Evolutionary conservation across 2,329 filamentous ascomycete species (phyloP).

Genomic region (Seiridium unicorne): DNA sequence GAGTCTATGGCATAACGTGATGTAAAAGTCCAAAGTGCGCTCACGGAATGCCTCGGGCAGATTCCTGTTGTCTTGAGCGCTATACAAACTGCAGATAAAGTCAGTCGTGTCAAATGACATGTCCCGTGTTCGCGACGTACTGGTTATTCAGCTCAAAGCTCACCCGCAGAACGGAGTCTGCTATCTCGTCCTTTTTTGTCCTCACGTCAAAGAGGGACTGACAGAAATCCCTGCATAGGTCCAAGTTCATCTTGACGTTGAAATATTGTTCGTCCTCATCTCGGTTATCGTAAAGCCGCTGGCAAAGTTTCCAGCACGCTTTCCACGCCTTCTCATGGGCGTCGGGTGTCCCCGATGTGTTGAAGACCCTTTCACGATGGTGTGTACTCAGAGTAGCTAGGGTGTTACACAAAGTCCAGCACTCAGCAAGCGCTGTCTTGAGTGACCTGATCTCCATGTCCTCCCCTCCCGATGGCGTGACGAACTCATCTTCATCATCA

Average conservation of each 20-base stretch:
- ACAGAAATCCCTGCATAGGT: conserved; percentile 88
- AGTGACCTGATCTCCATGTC: conserved; percentile 65
- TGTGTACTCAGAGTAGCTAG: conserved; percentile 81
- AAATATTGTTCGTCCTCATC: conserved; percentile 67
- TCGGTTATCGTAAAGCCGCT: conserved; percentile 80
- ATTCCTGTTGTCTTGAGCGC: conserved; percentile 76
- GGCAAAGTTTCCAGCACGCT: conserved; percentile 90
- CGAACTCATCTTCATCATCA: conserved; percentile 49
- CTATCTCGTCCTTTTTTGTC: conserved; percentile 71
- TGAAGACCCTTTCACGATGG: conserved; percentile 77
- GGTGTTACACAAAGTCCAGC: conserved; percentile 93
- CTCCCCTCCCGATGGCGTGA: conserved; percentile 40
- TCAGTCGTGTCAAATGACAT: neutral
- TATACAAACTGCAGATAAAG: conserved; percentile 63
- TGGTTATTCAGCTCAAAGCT: conserved; percentile 97
- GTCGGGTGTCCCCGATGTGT: conserved; percentile 69
- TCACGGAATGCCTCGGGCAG: conserved; percentile 86
- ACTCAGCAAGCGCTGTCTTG: conserved; percentile 78
- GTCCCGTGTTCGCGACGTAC: conserved; percentile 35
- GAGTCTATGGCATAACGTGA: conserved; percentile 88
- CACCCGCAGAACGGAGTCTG: conserved; percentile 84
- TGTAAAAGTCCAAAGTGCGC: conserved; percentile 89
- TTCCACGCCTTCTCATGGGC: conserved; percentile 89
- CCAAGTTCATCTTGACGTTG: conserved; percentile 72
- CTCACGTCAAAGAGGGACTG: conserved; percentile 87